Base-by-base conservation (phyloP, 176 grass and related monocot species). In the Triticum turgidum region DNA sequence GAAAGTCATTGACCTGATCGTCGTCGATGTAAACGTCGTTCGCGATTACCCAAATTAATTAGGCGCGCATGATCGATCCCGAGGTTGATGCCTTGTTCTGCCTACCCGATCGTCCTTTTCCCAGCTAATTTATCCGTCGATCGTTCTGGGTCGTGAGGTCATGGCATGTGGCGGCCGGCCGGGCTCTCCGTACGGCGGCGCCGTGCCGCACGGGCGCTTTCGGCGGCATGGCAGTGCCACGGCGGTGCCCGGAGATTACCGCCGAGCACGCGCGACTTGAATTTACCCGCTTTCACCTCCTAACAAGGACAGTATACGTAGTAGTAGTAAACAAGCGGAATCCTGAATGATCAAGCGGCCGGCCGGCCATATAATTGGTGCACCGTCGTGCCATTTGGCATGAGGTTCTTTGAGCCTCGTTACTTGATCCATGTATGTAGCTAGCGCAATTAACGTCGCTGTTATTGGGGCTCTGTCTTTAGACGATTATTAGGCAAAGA, bases 131-230 rank as follows among this genome's bases (percentile, higher is more conserved):
- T 45, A 73, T 24, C 37, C 34, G 12, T 11, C 17, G 67, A 20
- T 11, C 0, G 1, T 22, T 42, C 69, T 11, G 41, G 12, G 27
- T 9, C 33, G 0, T 52, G 32, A 1, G 14, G 9, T 9, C 22
- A 47, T 49, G 56, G 78, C 61, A 77, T 69, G 69, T 58, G 61
- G 29, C 4, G 42, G 32, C 15, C 52, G 52, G 52, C 52, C 5
- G 52, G 17, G 73, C 68, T 51, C 33, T 59, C 24, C 11, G 61
- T 61, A 20, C 77, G 80, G 68, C 35, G 86, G 80, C 74, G 87
- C 73, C 65, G 37, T 67, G 20, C n/a, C 74, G 42, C 34, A 17
- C 80, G 10, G 17, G 20, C 5, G 11, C n/a, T 39, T 62, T 45
- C 17, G 17, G 52, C 52, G 52, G 17, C 17, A 15, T 51, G 47